Evolutionary conservation across 495 filamentous ascomycete genomes (phyloP), one percentile per base, ranked within the genome.

Genomic region (Penicillium cosmopolitanum): DNA sequence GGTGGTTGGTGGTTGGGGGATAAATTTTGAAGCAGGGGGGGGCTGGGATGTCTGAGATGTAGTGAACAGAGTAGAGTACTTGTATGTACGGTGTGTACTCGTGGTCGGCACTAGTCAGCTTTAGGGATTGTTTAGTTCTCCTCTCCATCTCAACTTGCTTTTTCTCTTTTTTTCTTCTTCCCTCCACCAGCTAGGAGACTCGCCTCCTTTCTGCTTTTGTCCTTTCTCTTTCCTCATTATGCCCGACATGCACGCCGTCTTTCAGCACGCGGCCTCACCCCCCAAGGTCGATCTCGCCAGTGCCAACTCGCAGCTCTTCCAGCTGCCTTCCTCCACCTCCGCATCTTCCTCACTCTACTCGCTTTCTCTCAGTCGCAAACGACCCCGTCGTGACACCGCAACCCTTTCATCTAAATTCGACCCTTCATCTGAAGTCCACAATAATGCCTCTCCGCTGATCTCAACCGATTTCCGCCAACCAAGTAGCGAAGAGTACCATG

Each of bases 291-390:
- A 83, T 75, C 82, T 65, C 70, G 83, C 70, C 36, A 82, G 77
- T 55, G 75, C 81, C 28, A 80, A 76, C 58, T 84, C 83, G 5
- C 81, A 84, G 55, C 73, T 93, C 64, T 93, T 92, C 69, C 88
- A 85, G 58, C 83, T 88, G 2, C 89, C 90, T 5, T 70, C 75
- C n/a, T 85, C 89, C 15, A 81, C 85, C 5, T 86, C 87, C 5
- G 77, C 84, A 3, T 84, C 85, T 8, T 84, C 78, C 25, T 86
- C 87, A 9, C 64, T 84, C 16, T 85, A 87, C 58, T 86, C 85
- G 9, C 84, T 85, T 9, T 86, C 80, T 43, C 61, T 84, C 23
- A 67, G 67, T 57, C 78, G 79, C 43, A 82, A 84, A 63, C 74
- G 80, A 46, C 58, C 71, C 5, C 75, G 72, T 48, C 69, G 71